Evolutionary conservation across 768 basidiomycete genomes (phyloP), one percentile per base, ranked within the genome.

Genomic region (Trichaptum fuscoviolaceum): DNA sequence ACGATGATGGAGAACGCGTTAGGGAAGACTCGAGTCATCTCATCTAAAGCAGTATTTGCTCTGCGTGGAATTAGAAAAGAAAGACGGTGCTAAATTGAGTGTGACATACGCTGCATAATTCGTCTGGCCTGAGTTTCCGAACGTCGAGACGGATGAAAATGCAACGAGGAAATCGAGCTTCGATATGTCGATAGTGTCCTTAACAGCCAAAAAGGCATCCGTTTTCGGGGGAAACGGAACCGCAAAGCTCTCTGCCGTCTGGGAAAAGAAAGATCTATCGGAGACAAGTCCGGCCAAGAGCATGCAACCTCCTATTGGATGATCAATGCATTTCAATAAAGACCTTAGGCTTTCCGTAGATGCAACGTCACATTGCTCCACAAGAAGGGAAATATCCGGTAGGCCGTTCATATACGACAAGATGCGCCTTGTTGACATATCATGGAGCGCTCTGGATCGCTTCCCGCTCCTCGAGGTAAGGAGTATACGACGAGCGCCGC

Each of bases 51-150:
- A 0, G 78, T 75, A 63, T 78, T 78, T 2, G 77, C 78, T 63
- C 77, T 79, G 62, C 24, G 23, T 25, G 10, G 30, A 42, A 30
- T 35, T 18, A 5, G 24, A 20, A 17, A 35, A 20, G 26, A 2
- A 36, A 17, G 24, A 1, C 35, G 20, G 20, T 52, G 2, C 42
- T 15, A 2, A 12, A 52, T 6, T 52, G 15, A 30, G 52, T 35
- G 25, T 67, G 69, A 57, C 62, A 67, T 58, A 79, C 77, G 72
- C 72, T 10, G 76, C 73, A 68, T 80, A 80, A 64, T 80, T 81
- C 0, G 78, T 75, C 68, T 81, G 80, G 2, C 79, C 80, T 17
- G 72, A 70, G 62, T 68, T 74, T 18, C 80, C 80, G 67, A 78
- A 77, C 7, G 76, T 34, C 20, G 60, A 68, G 7, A 78, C 74